Evolutionary conservation across 495 filamentous ascomycete genomes (phyloP).

Genomic region (Xanthoparmelia taractica): DNA sequence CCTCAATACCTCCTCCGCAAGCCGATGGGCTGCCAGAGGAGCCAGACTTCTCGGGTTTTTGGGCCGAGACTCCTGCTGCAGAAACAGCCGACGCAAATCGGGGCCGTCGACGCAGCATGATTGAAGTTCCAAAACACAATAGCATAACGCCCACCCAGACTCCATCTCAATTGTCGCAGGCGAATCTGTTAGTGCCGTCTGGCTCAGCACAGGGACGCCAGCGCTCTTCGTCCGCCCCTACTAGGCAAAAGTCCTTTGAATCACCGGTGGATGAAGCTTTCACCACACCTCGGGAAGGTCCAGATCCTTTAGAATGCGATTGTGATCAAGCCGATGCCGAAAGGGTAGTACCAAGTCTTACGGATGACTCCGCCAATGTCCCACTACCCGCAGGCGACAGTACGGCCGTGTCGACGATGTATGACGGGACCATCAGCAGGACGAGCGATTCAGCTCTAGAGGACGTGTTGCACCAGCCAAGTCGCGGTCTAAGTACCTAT

Average conservation of each 20-base stretch:
- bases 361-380: conserved; percentile 13
- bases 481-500: conserved; percentile 11
- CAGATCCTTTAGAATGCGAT: conserved; percentile 12
- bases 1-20: conserved; percentile 57
- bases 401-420: conserved; percentile 21
- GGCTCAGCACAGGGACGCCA: conserved; percentile 1
- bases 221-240: conserved; percentile 22
- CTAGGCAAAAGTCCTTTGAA: conserved; percentile 11
- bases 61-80: neutral
- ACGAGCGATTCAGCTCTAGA: neutral
- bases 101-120: conserved; percentile 20
- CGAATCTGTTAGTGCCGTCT: neutral
- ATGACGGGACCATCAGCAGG: conserved; percentile 18
- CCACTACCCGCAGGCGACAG: neutral
- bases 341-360: conserved; percentile 11
- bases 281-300: conserved; percentile 18
- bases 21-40: conserved; percentile 70
- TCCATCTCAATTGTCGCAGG: conserved; percentile 1
- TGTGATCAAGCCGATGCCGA: conserved; percentile 13
- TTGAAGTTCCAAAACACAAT: conserved; percentile 10
- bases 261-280: conserved; percentile 22
- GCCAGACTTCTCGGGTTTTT: conserved; percentile 44
- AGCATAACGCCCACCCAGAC: conserved; percentile 4
- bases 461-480: neutral
- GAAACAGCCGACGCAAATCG: neutral